Evolutionary conservation across 768 basidiomycete species (phyloP).

Genomic region (Baorangia bicolor): DNA sequence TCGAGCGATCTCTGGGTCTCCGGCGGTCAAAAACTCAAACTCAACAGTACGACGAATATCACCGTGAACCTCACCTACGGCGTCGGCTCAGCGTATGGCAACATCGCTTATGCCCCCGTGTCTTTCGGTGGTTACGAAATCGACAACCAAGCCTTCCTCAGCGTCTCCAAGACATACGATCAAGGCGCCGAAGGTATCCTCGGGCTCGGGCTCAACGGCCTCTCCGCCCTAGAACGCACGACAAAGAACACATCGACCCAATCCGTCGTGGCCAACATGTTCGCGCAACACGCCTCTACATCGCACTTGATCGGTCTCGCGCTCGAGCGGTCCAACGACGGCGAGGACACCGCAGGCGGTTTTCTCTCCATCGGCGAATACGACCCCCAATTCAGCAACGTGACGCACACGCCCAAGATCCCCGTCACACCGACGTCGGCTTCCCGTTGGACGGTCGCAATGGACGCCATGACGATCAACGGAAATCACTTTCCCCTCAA

Average conservation of each 20-base stretch:
- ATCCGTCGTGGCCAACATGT: constrained; percentile 42
- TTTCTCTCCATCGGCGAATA: constrained; percentile 44
- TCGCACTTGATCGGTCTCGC: constrained; percentile 44
- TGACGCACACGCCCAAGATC: constrained; percentile 33
- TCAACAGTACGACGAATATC: constrained; percentile 32
- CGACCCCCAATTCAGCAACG: constrained; percentile 32
- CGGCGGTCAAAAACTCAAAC: constrained; percentile 19
- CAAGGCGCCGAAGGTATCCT: constrained; percentile 24
- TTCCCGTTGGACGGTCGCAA: constrained; percentile 42
- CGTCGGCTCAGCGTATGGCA: constrained; percentile 38
- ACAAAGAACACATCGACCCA: constrained; percentile 11
- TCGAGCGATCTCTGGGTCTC: constrained; percentile 33
- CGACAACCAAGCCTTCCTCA: constrained; percentile 29
- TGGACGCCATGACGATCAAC: constrained; percentile 39
- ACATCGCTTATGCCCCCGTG: constrained; percentile 36
- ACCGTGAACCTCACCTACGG: constrained; percentile 37
- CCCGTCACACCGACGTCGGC: constrained; percentile 35
- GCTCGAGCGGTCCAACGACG: constrained; percentile 40
- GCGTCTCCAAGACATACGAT: constrained; percentile 16
- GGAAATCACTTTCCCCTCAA: constrained; percentile 26
- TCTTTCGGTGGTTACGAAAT: constrained; percentile 35
- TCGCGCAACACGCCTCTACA: constrained; percentile 31
- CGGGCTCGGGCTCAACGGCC: constrained; percentile 27
- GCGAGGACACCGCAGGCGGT: constrained; percentile 42
- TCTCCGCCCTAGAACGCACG: constrained; percentile 24